Evolutionary conservation across 768 basidiomycete species (phyloP), one percentile per base, ranked within the genome.

Genomic region (Russula sp.): DNA sequence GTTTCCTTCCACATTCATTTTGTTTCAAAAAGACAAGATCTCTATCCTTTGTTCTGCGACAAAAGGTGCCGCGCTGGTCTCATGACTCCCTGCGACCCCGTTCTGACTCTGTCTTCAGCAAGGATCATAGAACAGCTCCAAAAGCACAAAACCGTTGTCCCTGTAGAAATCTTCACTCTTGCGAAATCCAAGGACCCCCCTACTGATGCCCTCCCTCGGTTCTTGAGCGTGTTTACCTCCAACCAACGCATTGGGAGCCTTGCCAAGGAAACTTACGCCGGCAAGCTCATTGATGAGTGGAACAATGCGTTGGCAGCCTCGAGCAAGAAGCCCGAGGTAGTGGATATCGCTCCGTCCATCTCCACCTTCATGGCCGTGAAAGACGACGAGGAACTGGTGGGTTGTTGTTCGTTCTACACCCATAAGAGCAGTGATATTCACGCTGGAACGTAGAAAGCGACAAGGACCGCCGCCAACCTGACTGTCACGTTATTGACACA

Each of bases 231-330:
- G 8, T 91, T 88, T 71, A 76, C 78, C n/a, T 79, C 81, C 6
- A 76, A 82, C 67, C 79, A 80, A 67, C 84, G 84, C 64, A 83
- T 93, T 53, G 96, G 89, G 39, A 80, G 82, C 2, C 80, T 98
- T 45, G 73, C 80, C 22, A 98, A 97, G 76, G 96, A 99, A 73
- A 76, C 82, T 14, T 88, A 88, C 69, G 77, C 83, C 0, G 97
- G 97, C 63, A 97, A 96, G 74, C 76, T 97, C 61, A 80, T 91
- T 27, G 80, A 82, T 34, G 95, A 97, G 66, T 98, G 94, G 94
- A 86, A 86, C 63, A 81, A 81, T 55, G 79, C 82, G 18, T 71
- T 92, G 20, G 75, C 78, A 5, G 81, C 77, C 16, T 77, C 84
- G 13, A 73, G 76, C 6, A 79, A 75, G 6, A 86, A 86, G 69